A percentile compares a stretch with the other conserved stretches of the same genome.
These are phyloP conservation scores for Torulaspora pretoriensis DNA, from an alignment of 1,139 yeast genomes.

Conservation along the genomic window DNA sequence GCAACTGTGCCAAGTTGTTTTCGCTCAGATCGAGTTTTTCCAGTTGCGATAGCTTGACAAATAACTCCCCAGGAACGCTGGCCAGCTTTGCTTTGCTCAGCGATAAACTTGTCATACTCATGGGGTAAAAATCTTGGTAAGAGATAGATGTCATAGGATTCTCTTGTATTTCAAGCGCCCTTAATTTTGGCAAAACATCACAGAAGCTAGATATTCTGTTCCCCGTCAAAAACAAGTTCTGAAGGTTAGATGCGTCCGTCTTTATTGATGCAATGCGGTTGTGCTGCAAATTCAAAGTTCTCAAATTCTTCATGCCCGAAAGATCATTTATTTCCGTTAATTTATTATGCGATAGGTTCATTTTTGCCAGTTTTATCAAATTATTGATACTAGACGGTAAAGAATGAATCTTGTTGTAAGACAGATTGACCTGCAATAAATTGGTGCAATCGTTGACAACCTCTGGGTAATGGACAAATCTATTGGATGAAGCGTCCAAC, in stretches of 20 bases:
- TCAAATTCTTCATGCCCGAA: slow-evolving; percentile 50
- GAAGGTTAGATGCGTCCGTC: slow-evolving; percentile 61
- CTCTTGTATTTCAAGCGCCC: slow-evolving; percentile 55
- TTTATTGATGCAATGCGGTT: slow-evolving; percentile 64
- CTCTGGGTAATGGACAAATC: slow-evolving; percentile 64
- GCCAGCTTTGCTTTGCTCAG: slow-evolving; percentile 80
- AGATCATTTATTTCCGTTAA: slow-evolving; percentile 50
- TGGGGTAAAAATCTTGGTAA: slow-evolving; percentile 54
- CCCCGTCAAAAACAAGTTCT: slow-evolving; percentile 70
- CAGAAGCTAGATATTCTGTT: slow-evolving; percentile 71
- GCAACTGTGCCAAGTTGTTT: slow-evolving; percentile 76
- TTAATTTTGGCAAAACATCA: slow-evolving; percentile 55
- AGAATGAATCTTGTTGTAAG: slow-evolving; percentile 65
- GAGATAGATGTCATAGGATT: slow-evolving; percentile 79
- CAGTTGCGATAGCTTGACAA: slow-evolving; percentile 58
- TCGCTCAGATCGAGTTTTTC: slow-evolving; percentile 76
- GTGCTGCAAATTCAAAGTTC: slow-evolving; percentile 73
- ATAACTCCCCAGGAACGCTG: slow-evolving; percentile 60
- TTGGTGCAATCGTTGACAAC: slow-evolving; percentile 59
- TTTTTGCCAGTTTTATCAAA: slow-evolving; percentile 56
- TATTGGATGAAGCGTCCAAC: slow-evolving; percentile 78
- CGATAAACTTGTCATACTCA: slow-evolving; percentile 66
- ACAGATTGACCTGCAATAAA: slow-evolving; percentile 67
- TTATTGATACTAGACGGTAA: slow-evolving; percentile 63
- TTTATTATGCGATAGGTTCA: slow-evolving; percentile 72